These are phyloP conservation scores for Mucor ambiguus DNA, from an alignment of 371 early-diverging fungal genomes.

Conservation along the genomic window DNA sequence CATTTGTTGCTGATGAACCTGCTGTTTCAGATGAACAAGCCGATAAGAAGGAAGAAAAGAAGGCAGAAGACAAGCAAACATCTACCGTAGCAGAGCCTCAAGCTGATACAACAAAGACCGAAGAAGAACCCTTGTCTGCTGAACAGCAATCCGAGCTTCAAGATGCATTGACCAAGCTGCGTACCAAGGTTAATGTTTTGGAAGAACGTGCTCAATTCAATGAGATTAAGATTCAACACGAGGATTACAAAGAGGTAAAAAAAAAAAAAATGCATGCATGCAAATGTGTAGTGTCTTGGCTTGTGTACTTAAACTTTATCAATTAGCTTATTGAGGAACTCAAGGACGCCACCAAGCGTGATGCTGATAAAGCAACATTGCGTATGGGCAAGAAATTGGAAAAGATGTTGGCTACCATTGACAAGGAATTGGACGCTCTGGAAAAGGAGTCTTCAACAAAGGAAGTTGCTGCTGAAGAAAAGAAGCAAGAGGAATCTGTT, in stretches of 20 bases:
- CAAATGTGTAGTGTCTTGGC: not conserved
- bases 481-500: slow-evolving; percentile 3
- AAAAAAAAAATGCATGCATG: not conserved
- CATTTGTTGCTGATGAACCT: slow-evolving; percentile 33
- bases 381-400: slow-evolving; percentile 64
- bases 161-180: slow-evolving; percentile 64
- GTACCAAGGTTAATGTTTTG: slow-evolving; percentile 63
- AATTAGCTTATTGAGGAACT: slow-evolving; percentile 58
- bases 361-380: slow-evolving; percentile 57
- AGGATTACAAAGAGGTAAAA: slow-evolving; percentile 67
- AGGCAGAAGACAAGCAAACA: not conserved
- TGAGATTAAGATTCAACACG: slow-evolving; percentile 64
- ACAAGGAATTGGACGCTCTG: slow-evolving; percentile 66
- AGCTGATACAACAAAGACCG: slow-evolving; percentile 5
- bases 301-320: not conserved
- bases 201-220: slow-evolving; percentile 72
- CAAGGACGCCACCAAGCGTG: slow-evolving; percentile 57
- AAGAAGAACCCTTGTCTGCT: slow-evolving; percentile 47
- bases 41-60: slow-evolving; percentile 15
- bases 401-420: slow-evolving; percentile 71
- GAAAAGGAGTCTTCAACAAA: slow-evolving; percentile 34
- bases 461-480: not conserved
- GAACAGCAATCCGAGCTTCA: slow-evolving; percentile 67
- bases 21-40: slow-evolving; percentile 15
- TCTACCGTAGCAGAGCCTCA: not conserved